Evolutionary conservation across 768 basidiomycete genomes (phyloP).

Genomic region (Lactifluus rugatus): DNA sequence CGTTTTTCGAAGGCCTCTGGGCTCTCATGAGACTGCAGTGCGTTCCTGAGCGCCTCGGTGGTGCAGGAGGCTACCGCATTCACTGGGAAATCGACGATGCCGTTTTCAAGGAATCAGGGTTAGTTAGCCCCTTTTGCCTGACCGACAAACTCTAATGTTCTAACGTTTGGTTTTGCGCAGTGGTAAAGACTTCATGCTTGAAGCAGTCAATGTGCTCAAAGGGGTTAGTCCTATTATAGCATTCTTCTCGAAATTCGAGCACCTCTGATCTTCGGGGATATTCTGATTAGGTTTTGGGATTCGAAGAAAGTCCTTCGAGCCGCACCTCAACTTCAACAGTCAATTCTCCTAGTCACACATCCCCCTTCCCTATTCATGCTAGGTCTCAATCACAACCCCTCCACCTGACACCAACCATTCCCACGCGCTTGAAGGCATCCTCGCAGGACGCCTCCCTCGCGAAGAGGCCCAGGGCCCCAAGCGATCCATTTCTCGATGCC

Average conservation of each 20-base stretch:
- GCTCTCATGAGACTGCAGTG: constrained; percentile 73
- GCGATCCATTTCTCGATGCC: constrained; percentile 73
- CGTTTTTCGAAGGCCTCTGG: constrained; percentile 75
- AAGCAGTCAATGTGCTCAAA: constrained; percentile 83
- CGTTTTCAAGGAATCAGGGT: constrained; percentile 91
- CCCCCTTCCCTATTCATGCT: constrained; percentile 36
- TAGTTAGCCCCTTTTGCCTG: constrained; percentile 31
- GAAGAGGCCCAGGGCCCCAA: constrained; percentile 64
- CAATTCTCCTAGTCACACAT: constrained; percentile 29
- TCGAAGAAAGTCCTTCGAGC: constrained; percentile 49
- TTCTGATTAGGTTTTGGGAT: constrained; percentile 46
- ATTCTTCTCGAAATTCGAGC: constrained; percentile 12
- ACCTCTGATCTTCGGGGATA: constrained; percentile 8
- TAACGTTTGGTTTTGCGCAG: constrained; percentile 33
- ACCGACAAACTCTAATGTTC: constrained; percentile 18
- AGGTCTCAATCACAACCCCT: constrained; percentile 50
- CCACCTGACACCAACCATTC: constrained; percentile 26
- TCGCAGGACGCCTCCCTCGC: constrained; percentile 36
- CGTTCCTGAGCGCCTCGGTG: constrained; percentile 70
- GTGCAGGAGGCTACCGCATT: constrained; percentile 61
- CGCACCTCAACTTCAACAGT: constrained; percentile 20
- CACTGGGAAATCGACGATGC: constrained; percentile 94
- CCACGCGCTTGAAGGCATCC: constrained; percentile 26
- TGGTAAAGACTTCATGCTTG: constrained; percentile 90
- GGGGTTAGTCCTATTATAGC: constrained; percentile 51